Evolutionary conservation across 371 early-diverging fungal genomes (phyloP).

Genomic region (Apophysomyces trapeziformis): DNA sequence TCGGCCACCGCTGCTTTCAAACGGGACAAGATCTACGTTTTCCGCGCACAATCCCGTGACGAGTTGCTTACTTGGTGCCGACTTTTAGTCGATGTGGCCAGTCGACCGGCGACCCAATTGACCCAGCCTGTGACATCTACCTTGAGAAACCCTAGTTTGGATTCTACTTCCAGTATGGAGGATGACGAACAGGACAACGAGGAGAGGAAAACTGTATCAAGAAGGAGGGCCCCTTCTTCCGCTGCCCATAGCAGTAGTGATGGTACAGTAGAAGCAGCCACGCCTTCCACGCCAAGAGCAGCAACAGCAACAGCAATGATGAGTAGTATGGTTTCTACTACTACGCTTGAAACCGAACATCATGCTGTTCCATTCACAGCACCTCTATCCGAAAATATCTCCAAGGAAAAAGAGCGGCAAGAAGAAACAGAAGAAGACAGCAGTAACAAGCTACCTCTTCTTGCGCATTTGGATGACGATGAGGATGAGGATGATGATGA

Average conservation of each 20-base stretch:
- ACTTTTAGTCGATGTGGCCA: conserved; percentile 20
- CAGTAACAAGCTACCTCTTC: neutral
- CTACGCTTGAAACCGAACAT: no score
- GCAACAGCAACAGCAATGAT: no score
- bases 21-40: conserved; percentile 18
- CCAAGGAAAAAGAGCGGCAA: no score
- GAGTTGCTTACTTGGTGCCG: conserved; percentile 23
- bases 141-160: neutral
- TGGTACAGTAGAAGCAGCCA: neutral
- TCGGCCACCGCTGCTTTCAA: conserved; percentile 12
- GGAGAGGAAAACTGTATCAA: no score
- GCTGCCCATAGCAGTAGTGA: neutral
- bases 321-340: no score
- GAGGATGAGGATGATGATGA: conserved; percentile 12
- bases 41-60: conserved; percentile 15
- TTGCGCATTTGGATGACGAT: neutral
- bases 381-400: no score
- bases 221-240: neutral
- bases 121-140: neutral
- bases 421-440: neutral
- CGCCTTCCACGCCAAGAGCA: neutral
- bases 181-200: neutral
- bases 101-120: conserved; percentile 6
- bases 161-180: neutral
- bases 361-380: no score